phyloP scores from a whole-genome alignment of 1,284 basidiomycete species.

The Ganoderma meredithae region DNA sequence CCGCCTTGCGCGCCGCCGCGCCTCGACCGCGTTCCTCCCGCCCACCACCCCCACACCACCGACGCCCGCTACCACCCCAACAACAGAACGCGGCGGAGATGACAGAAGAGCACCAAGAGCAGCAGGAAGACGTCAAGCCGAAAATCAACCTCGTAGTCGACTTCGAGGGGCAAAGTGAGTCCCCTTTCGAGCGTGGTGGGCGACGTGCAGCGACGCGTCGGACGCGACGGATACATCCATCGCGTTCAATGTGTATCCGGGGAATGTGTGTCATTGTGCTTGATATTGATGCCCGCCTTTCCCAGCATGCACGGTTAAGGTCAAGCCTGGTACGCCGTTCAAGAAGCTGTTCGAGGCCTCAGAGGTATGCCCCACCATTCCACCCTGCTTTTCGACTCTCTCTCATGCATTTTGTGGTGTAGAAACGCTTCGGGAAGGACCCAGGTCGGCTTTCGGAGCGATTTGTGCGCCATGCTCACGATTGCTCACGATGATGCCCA shows the following conservation, averaged over 20 bases:
- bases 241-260: not conserved
- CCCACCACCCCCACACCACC: not conserved
- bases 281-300: not conserved
- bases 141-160: slow-evolving; percentile 66
- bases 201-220: slow-evolving; percentile 12
- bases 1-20: not conserved
- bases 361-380: slow-evolving; percentile 50
- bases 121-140: slow-evolving; percentile 68
- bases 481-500: slow-evolving; percentile 19
- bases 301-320: slow-evolving; percentile 60
- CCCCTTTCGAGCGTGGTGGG: slow-evolving; percentile 9
- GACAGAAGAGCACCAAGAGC: slow-evolving; percentile 43
- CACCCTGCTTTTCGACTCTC: not conserved
- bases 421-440: slow-evolving; percentile 69
- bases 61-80: not conserved
- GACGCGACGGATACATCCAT: slow-evolving; percentile 14
- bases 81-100: slow-evolving; percentile 1
- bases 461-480: not conserved
- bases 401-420: not conserved
- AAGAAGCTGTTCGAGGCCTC: slow-evolving; percentile 71
- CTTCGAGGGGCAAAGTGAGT: slow-evolving; percentile 56
- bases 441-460: slow-evolving; percentile 48
- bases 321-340: slow-evolving; percentile 68
- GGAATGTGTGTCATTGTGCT: not conserved
- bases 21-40: slow-evolving; percentile 15